Evolutionary conservation across 2,329 filamentous ascomycete genomes (phyloP).

Genomic region (Calonectria montana): DNA sequence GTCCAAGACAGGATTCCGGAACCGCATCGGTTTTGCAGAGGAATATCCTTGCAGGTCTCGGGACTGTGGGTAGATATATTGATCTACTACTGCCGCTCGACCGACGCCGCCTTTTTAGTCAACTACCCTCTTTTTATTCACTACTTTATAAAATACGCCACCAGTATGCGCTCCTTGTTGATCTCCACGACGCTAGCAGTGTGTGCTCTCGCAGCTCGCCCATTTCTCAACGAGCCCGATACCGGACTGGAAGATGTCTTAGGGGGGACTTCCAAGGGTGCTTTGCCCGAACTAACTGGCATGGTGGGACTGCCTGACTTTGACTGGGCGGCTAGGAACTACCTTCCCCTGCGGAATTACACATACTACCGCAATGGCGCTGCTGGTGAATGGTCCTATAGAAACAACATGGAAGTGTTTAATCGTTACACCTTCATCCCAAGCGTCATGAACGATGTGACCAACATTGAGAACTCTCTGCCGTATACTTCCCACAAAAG

Average conservation of each 20-base stretch:
- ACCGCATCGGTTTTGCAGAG: neutral
- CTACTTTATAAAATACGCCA: neutral
- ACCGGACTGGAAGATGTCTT: constrained; percentile 53
- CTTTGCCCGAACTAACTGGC: constrained; percentile 52
- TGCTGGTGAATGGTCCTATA: constrained; percentile 63
- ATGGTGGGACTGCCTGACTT: constrained; percentile 63
- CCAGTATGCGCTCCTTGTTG: constrained; percentile 17
- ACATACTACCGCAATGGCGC: constrained; percentile 58
- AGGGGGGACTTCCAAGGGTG: constrained; percentile 42
- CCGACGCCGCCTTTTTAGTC: neutral
- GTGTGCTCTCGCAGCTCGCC: constrained; percentile 51
- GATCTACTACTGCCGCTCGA: neutral
- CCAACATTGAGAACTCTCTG: constrained; percentile 49
- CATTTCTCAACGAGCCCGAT: constrained; percentile 56
- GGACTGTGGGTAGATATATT: neutral
- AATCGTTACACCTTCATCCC: constrained; percentile 58
- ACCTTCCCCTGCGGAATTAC: constrained; percentile 57
- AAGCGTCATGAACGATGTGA: constrained; percentile 58
- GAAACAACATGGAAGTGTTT: constrained; percentile 66
- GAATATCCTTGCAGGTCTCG: neutral
- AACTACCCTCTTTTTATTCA: neutral
- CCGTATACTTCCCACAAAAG: neutral
- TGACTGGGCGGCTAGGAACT: constrained; percentile 60
- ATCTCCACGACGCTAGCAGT: constrained; percentile 36
- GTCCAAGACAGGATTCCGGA: neutral